These are phyloP conservation scores for Rubia peregrina DNA, from an alignment of 305 asterid genomes.

Conservation along the genomic window DNA sequence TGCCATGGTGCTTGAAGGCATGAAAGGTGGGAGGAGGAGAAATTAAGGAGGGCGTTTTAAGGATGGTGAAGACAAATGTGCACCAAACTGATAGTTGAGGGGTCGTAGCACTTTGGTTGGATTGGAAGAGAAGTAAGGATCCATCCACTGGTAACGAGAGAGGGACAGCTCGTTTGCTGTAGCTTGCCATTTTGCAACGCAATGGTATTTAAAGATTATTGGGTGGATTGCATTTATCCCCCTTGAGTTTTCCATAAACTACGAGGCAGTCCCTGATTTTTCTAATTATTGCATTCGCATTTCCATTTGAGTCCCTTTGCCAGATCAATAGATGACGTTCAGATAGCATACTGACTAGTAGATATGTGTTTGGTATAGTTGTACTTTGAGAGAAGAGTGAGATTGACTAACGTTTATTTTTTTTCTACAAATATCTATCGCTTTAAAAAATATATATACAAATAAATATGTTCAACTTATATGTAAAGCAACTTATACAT, in stretches of 20 bases:
- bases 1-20: constrained; percentile 33
- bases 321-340: too few species aligned
- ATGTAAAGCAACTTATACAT: too few species aligned
- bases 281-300: background rate
- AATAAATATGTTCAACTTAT: too few species aligned
- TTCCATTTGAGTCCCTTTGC: too few species aligned
- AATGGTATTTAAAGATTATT: background rate
- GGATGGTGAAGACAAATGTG: constrained; percentile 13
- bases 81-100: constrained; percentile 49
- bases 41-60: constrained; percentile 11
- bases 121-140: constrained; percentile 47
- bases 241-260: background rate
- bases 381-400: too few species aligned
- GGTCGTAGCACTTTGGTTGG: constrained; percentile 43
- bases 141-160: constrained; percentile 14
- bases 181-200: constrained; percentile 15
- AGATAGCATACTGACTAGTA: too few species aligned
- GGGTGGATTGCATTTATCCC: background rate
- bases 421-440: too few species aligned
- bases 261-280: background rate
- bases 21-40: constrained; percentile 16
- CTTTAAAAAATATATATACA: too few species aligned
- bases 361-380: too few species aligned
- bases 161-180: constrained; percentile 35
- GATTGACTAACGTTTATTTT: too few species aligned